Conservation (phyloP, 495 filamentous ascomycete species). For the Lophiotrema nucula region DNA sequence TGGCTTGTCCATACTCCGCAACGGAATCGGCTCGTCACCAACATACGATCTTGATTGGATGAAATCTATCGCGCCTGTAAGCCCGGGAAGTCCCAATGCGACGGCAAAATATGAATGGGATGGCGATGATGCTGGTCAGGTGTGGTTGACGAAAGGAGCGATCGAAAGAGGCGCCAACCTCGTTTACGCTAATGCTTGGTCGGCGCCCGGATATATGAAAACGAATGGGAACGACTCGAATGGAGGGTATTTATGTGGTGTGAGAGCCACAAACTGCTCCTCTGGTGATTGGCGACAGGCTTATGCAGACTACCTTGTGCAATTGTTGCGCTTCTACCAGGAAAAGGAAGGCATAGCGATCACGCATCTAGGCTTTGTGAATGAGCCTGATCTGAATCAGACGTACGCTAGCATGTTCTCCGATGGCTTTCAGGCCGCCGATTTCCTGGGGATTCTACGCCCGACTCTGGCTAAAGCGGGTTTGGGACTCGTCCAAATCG, state of each 20-base stretch:
- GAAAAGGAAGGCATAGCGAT: slow-evolving; percentile 49
- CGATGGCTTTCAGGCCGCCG: slow-evolving; percentile 49
- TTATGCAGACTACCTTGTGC: slow-evolving; percentile 55
- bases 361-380: slow-evolving; percentile 55
- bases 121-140: slow-evolving; percentile 48
- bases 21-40: slow-evolving; percentile 50
- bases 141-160: slow-evolving; percentile 53
- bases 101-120: slow-evolving; percentile 50
- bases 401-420: slow-evolving; percentile 49
- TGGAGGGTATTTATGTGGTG: slow-evolving; percentile 53
- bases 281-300: slow-evolving; percentile 56
- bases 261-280: slow-evolving; percentile 46
- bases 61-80: slow-evolving; percentile 31
- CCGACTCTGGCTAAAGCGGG: slow-evolving; percentile 43
- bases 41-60: slow-evolving; percentile 22
- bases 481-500: slow-evolving; percentile 42
- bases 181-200: slow-evolving; percentile 58
- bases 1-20: slow-evolving; percentile 54
- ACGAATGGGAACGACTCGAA: slow-evolving; percentile 46
- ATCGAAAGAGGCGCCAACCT: slow-evolving; percentile 45
- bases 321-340: slow-evolving; percentile 53
- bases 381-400: slow-evolving; percentile 50
- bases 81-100: slow-evolving; percentile 7
- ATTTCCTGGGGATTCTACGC: slow-evolving; percentile 50
- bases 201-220: slow-evolving; percentile 59